Evolutionary conservation across 306 rosid genomes (phyloP).

Genomic region (Hylodesmum podocarpum): DNA sequence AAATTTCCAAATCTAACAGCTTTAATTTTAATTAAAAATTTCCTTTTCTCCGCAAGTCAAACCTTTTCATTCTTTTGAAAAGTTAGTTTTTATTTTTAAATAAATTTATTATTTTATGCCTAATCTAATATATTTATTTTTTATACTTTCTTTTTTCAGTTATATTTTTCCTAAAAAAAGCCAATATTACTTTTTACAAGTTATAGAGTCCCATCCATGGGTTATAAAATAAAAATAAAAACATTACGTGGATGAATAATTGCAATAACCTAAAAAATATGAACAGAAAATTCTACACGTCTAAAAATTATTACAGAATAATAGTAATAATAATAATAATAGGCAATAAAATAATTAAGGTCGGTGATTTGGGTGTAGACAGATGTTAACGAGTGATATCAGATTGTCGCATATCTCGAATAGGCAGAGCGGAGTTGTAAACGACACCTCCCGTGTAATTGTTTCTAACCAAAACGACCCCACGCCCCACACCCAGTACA

Average conservation of each 20-base stretch:
- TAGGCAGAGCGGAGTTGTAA: constrained; percentile 4
- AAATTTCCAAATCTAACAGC: too few species aligned
- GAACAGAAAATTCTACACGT: neutral
- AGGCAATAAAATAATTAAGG: neutral
- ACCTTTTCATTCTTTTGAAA: too few species aligned
- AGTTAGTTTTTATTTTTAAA: too few species aligned
- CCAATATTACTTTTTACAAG: too few species aligned
- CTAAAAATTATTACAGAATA: neutral
- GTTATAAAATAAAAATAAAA: too few species aligned
- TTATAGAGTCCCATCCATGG: too few species aligned
- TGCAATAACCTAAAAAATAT: neutral
- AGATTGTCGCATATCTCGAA: constrained; percentile 31
- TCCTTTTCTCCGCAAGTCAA: too few species aligned
- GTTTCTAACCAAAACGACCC: constrained; percentile 37
- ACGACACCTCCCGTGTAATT: constrained; percentile 35
- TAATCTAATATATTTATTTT: too few species aligned
- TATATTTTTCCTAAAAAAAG: too few species aligned
- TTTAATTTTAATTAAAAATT: too few species aligned
- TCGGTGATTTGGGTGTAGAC: constrained; percentile 14
- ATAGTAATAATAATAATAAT: neutral
- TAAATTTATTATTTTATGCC: too few species aligned
- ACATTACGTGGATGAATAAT: neutral
- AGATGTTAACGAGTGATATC: constrained; percentile 29
- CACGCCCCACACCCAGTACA: constrained; percentile 29
- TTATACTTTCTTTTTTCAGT: too few species aligned